A percentile compares a stretch with the other conserved stretches of the same genome.
Evolutionary conservation across 148 eudicot species (phyloP).

Genomic region (Nepenthes gracilis): DNA sequence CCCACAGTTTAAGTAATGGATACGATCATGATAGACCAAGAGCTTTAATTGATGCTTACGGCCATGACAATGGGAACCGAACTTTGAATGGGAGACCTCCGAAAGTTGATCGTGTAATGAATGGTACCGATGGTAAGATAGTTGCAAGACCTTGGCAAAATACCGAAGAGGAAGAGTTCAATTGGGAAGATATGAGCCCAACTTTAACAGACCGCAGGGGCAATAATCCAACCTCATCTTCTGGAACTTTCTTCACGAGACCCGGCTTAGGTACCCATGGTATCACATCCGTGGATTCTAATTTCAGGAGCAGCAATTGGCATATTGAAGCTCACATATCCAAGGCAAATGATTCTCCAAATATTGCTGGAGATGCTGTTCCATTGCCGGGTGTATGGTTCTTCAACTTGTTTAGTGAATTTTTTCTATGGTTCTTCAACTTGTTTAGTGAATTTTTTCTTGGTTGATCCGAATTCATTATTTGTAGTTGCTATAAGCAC

Average conservation of each 20-base stretch:
- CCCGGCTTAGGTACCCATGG: conserved; percentile 25
- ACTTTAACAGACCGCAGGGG: conserved; percentile 28
- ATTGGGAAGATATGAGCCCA: conserved; percentile 81
- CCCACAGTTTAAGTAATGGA: conserved; percentile 24
- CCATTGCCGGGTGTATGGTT: conserved; percentile 35
- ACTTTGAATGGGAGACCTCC: conserved; percentile 25
- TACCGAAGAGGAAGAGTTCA: conserved; percentile 83
- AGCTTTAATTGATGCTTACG: conserved; percentile 89
- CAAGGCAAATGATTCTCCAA: conserved; percentile 21
- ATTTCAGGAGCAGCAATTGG: conserved; percentile 33
- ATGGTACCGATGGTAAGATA: conserved; percentile 24
- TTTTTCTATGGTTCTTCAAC: conserved; percentile 12
- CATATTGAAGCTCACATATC: conserved; percentile 19
- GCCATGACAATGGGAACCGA: conserved; percentile 54
- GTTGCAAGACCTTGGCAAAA: conserved; percentile 54
- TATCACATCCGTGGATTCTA: conserved; percentile 23
- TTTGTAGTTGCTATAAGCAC: background rate
- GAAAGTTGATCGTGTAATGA: conserved; percentile 19
- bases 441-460: background rate
- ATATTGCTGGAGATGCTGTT: conserved; percentile 28
- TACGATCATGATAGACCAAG: conserved; percentile 55
- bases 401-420: background rate
- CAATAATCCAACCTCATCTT: conserved; percentile 19
- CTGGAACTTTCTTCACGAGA: conserved; percentile 23
- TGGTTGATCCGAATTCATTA: too few species aligned